A percentile compares a stretch with the other conserved stretches of the same genome.
Evolutionary conservation across 768 basidiomycete species (phyloP).

Genomic region (Aureoboletus auriporus): DNA sequence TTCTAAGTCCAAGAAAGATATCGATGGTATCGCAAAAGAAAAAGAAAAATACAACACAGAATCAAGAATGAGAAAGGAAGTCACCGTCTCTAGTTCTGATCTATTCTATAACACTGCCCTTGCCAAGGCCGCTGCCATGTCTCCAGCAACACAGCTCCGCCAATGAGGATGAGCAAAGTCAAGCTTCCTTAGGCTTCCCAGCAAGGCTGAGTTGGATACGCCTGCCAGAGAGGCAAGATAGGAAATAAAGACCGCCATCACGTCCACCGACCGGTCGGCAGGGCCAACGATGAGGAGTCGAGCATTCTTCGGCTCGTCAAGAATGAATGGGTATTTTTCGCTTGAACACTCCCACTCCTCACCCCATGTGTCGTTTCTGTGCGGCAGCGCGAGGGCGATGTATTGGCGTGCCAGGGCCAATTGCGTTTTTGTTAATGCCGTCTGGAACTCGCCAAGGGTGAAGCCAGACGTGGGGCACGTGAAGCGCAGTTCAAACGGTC

Average conservation of each 20-base stretch:
- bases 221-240: constrained; percentile 24
- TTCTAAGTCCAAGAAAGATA: no score
- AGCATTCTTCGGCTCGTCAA: not conserved
- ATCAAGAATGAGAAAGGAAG: no score
- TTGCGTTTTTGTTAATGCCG: not conserved
- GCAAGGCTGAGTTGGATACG: not conserved
- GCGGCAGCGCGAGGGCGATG: not conserved
- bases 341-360: no score
- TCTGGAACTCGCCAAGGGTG: not conserved
- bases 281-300: constrained; percentile 28
- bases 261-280: constrained; percentile 26
- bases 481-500: not conserved
- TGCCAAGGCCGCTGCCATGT: not conserved
- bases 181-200: not conserved
- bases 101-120: no score
- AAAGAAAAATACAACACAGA: no score
- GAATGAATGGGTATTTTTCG: not conserved
- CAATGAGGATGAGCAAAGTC: not conserved
- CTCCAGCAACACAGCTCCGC: not conserved
- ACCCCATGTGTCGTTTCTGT: not conserved
- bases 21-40: no score
- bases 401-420: not conserved
- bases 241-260: constrained; percentile 23
- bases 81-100: no score
- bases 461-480: constrained; percentile 1